Evolutionary conservation across 2,329 filamentous ascomycete species (phyloP).

Genomic region (Hypoxylon sp.): DNA sequence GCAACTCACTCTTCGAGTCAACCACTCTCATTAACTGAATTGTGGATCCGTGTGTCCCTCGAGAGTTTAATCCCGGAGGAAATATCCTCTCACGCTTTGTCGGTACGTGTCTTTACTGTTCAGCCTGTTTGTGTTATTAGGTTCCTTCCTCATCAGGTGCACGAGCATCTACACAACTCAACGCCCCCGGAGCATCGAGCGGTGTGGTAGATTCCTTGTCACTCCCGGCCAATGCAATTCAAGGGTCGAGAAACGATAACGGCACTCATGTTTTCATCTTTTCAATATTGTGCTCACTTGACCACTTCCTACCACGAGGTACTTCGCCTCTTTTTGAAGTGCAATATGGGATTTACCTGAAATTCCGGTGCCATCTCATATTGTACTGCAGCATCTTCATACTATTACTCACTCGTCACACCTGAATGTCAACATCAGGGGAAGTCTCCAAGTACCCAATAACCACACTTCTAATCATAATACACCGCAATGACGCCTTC

Average conservation of each 20-base stretch:
- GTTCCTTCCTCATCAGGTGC: slow-evolving; percentile 28
- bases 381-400: slow-evolving; percentile 9
- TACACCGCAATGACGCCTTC: slow-evolving; percentile 26
- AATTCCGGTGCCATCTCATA: slow-evolving; percentile 7
- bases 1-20: slow-evolving; percentile 18
- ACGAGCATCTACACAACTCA: slow-evolving; percentile 17
- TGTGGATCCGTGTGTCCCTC: slow-evolving; percentile 24
- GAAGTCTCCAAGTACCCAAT: slow-evolving; percentile 14
- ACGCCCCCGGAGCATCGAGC: slow-evolving; percentile 28
- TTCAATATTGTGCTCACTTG: slow-evolving; percentile 16
- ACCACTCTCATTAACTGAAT: slow-evolving; percentile 24
- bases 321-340: slow-evolving; percentile 10
- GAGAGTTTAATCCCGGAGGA: slow-evolving; percentile 22
- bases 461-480: slow-evolving; percentile 6
- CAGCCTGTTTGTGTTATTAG: slow-evolving; percentile 34
- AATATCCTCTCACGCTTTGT: slow-evolving; percentile 17
- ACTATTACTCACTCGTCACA: slow-evolving; percentile 7
- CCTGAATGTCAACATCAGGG: slow-evolving; percentile 13
- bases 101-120: slow-evolving; percentile 34
- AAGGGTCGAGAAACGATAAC: slow-evolving; percentile 31
- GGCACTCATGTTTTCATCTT: slow-evolving; percentile 28
- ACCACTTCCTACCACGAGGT: slow-evolving; percentile 13
- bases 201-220: slow-evolving; percentile 29
- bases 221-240: slow-evolving; percentile 26
- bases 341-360: slow-evolving; percentile 20